A percentile compares a stretch with the other conserved stretches of the same genome.
Evolutionary conservation across 768 basidiomycete species (phyloP).

Genomic region (Russula foetens): DNA sequence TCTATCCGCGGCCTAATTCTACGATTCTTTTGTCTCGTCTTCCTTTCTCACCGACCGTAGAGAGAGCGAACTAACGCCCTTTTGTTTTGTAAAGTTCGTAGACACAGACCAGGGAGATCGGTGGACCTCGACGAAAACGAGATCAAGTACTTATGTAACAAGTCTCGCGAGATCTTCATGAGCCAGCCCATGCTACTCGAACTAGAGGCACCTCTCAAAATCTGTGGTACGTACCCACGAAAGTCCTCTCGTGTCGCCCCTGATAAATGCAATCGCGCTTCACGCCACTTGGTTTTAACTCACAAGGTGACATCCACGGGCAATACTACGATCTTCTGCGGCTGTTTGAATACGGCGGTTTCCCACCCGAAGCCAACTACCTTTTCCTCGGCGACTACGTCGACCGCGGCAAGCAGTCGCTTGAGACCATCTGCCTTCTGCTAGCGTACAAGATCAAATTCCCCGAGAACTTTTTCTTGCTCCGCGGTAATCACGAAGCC

Average conservation of each 20-base stretch:
- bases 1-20: conserved; percentile 8
- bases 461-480: conserved; percentile 99
- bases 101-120: conserved; percentile 95
- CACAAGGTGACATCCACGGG: conserved; percentile 90
- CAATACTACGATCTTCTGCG: conserved; percentile 98
- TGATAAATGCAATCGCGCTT: neutral
- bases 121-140: conserved; percentile 97
- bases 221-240: conserved; percentile 67
- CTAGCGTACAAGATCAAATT: conserved; percentile 99
- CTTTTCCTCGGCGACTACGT: conserved; percentile 99
- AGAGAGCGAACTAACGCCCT: neutral
- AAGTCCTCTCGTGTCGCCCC: too few relatives aligned
- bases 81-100: conserved; percentile 57
- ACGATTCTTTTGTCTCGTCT: neutral
- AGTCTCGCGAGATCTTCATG: conserved; percentile 97
- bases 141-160: conserved; percentile 98
- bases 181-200: conserved; percentile 96
- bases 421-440: conserved; percentile 96
- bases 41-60: neutral
- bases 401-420: conserved; percentile 95
- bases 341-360: conserved; percentile 97
- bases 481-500: conserved; percentile 97
- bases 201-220: conserved; percentile 98
- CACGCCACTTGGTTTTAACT: conserved; percentile 3
- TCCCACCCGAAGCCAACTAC: conserved; percentile 99